Conservation (phyloP, 306 rosid genomes). For the Medicago truncatula region MtrunA17r5.0-ANR NC_053044.1:36819501-36820000, state of each 20-base stretch:
- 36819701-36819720: constrained; percentile 93
- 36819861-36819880: constrained; percentile 96
- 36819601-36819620: constrained; percentile 42
- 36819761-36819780: constrained; percentile 38
- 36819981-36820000: constrained; percentile 16
- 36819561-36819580: constrained; percentile 93
- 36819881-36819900: constrained; percentile 95
- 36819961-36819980: constrained; percentile 8
- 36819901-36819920: constrained; percentile 87
- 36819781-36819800: constrained; percentile 37
- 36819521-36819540: constrained; percentile 97
- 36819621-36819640: constrained; percentile 37
- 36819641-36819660: constrained; percentile 37
- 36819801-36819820: constrained; percentile 30
- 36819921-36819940: constrained; percentile 39
- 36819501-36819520: constrained; percentile 96
- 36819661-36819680: constrained; percentile 33
- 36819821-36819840: constrained; percentile 64
- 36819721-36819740: constrained; percentile 94
- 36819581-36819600: constrained; percentile 88
- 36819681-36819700: constrained; percentile 96
- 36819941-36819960: constrained; percentile 30
- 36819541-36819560: constrained; percentile 75
- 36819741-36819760: constrained; percentile 57
- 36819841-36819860: constrained; percentile 99